These are phyloP conservation scores for Xylaria flabelliformis DNA, from an alignment of 495 filamentous ascomycete species.

Conservation along the genomic window DNA sequence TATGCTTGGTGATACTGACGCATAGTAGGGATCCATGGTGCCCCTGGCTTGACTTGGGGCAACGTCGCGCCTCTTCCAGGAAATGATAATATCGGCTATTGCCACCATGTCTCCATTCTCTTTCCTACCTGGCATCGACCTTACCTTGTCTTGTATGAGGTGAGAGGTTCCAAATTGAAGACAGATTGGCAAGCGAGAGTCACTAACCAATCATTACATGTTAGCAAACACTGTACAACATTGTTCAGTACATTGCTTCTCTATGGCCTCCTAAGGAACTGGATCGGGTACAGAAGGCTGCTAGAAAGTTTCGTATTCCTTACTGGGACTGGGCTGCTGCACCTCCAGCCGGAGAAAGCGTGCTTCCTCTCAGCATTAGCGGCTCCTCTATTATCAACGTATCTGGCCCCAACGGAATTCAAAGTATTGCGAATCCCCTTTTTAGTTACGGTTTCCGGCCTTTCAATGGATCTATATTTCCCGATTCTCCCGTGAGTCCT, in stretches of 20 bases:
- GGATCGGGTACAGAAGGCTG: conserved; percentile 56
- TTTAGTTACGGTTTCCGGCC: conserved; percentile 67
- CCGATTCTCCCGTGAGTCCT: conserved; percentile 51
- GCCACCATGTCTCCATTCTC: conserved; percentile 67
- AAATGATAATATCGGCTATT: conserved; percentile 63
- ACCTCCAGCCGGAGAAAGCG: conserved; percentile 54
- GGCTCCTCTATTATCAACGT: conserved; percentile 52
- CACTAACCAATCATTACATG: not conserved
- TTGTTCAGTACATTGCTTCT: conserved; percentile 58
- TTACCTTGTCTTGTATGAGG: conserved; percentile 72
- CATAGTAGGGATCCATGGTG: conserved; percentile 66
- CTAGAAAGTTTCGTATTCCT: conserved; percentile 64
- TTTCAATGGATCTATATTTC: conserved; percentile 52
- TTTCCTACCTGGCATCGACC: conserved; percentile 77
- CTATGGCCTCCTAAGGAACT: conserved; percentile 56
- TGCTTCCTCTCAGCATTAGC: conserved; percentile 57
- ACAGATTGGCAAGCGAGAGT: not conserved
- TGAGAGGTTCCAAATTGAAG: conserved; percentile 36
- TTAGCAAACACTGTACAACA: conserved; percentile 63
- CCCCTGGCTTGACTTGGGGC: conserved; percentile 63
- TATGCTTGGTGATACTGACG: conserved; percentile 29
- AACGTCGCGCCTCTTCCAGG: conserved; percentile 57
- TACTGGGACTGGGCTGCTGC: conserved; percentile 72
- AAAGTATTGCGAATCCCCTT: conserved; percentile 66
- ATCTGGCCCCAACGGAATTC: conserved; percentile 58